These are phyloP conservation scores for Candida tammaniensis DNA, from an alignment of 805 yeast genomes.

Conservation along the genomic window DNA sequence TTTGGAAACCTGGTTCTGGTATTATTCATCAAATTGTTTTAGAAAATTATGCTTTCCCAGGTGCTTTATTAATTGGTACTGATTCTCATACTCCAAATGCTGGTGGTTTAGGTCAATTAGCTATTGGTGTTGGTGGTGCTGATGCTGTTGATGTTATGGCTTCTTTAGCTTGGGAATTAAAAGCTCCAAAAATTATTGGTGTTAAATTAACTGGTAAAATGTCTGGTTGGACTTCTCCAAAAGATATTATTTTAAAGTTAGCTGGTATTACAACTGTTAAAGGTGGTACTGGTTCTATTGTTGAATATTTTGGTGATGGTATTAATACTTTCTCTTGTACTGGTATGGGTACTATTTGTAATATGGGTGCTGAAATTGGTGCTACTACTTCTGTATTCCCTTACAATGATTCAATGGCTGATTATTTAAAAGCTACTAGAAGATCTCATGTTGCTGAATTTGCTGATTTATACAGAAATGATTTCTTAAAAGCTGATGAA, in stretches of 20 bases:
- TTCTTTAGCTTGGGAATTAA: conserved; percentile 93
- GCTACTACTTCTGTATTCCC: conserved; percentile 98
- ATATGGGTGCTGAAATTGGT: conserved; percentile 99
- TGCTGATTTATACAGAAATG: conserved; percentile 63
- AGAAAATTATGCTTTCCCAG: conserved; percentile 97
- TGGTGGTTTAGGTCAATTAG: conserved; percentile 97
- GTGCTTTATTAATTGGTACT: conserved; percentile 93
- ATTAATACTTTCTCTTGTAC: conserved; percentile 90
- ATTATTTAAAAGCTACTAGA: conserved; percentile 82
- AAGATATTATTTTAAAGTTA: conserved; percentile 88
- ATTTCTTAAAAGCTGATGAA: conserved; percentile 79
- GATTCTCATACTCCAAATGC: conserved; percentile 98
- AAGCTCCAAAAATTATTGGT: conserved; percentile 95
- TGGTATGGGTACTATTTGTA: conserved; percentile 99
- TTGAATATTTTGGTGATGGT: conserved; percentile 96
- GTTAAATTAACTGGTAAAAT: conserved; percentile 89
- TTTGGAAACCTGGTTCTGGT: conserved; percentile 99
- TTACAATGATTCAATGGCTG: conserved; percentile 84
- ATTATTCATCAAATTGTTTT: conserved; percentile 95
- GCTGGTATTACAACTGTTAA: conserved; percentile 94
- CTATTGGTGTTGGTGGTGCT: conserved; percentile 99
- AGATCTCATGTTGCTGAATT: conserved; percentile 82
- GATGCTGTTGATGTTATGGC: conserved; percentile 98
- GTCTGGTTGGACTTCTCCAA: conserved; percentile 96
- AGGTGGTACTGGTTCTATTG: conserved; percentile 97